phyloP scores from a whole-genome alignment of 2,329 filamentous ascomycete species.

The Talaromyces sp. region DNA sequence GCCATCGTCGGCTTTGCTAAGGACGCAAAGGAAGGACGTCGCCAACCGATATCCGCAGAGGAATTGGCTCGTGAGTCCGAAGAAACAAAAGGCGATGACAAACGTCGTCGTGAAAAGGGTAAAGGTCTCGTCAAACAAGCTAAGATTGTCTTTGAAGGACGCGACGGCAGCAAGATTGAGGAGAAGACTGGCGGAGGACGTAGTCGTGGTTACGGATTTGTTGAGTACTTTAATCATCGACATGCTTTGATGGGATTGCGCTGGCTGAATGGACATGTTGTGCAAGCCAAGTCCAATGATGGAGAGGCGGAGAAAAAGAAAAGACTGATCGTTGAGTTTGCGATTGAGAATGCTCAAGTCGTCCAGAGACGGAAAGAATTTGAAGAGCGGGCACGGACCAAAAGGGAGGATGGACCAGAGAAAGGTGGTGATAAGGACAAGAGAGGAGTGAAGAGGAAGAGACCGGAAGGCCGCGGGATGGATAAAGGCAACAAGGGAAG shows the following conservation, averaged over 20 bases:
- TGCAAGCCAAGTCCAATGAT: slow-evolving; percentile 40
- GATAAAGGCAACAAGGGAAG: slow-evolving; percentile 15
- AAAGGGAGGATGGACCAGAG: slow-evolving; percentile 18
- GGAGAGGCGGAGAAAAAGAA: slow-evolving; percentile 69
- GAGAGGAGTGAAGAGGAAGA: slow-evolving; percentile 39
- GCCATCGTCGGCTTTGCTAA: slow-evolving; percentile 92
- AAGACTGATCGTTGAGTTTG: slow-evolving; percentile 90
- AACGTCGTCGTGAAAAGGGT: slow-evolving; percentile 72
- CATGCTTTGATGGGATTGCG: slow-evolving; percentile 92
- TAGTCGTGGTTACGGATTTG: slow-evolving; percentile 92
- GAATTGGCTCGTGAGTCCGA: slow-evolving; percentile 77
- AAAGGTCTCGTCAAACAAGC: slow-evolving; percentile 88
- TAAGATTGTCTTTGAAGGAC: slow-evolving; percentile 90
- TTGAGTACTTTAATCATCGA: slow-evolving; percentile 91
- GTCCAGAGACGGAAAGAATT: slow-evolving; percentile 65
- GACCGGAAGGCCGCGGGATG: slow-evolving; percentile 9
- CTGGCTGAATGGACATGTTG: slow-evolving; percentile 79
- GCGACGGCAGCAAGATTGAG: slow-evolving; percentile 76
- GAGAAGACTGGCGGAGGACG: slow-evolving; percentile 75
- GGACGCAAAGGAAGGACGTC: slow-evolving; percentile 75
- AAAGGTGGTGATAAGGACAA: slow-evolving; percentile 29
- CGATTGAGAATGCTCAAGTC: slow-evolving; percentile 96
- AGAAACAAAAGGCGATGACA: slow-evolving; percentile 76
- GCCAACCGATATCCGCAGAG: slow-evolving; percentile 81
- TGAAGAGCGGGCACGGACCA: slow-evolving; percentile 28